Evolutionary conservation across 2,329 filamentous ascomycete species (phyloP).

Genomic region (Raffaelea ambrosiae): DNA sequence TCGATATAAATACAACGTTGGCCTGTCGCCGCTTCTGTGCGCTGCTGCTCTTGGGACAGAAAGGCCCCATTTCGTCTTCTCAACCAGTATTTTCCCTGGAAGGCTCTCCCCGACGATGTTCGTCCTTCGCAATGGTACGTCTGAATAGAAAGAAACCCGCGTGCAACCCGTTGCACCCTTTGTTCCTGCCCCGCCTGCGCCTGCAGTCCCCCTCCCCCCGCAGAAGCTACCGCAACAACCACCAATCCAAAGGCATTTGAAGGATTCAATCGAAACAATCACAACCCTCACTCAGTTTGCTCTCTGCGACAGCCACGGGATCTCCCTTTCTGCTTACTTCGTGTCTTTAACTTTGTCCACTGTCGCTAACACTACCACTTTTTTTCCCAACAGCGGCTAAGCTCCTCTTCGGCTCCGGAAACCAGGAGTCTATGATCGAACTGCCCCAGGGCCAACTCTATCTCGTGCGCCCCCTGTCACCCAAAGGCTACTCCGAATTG

Average conservation of each 20-base stretch:
- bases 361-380: not conserved
- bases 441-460: conserved; percentile 95
- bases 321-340: not conserved
- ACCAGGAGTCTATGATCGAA: conserved; percentile 89
- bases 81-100: not conserved
- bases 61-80: not conserved
- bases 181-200: not conserved
- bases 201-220: not conserved
- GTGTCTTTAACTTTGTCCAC: not conserved
- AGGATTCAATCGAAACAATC: no score
- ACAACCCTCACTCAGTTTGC: not conserved
- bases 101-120: conserved; percentile 24
- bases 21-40: not conserved
- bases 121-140: conserved; percentile 32
- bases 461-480: conserved; percentile 86
- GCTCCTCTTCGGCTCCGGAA: conserved; percentile 78
- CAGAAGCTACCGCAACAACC: not conserved
- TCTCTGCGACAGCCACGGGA: not conserved
- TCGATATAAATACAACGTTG: not conserved
- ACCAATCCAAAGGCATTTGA: no score
- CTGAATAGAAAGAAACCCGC: not conserved
- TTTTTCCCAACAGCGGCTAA: conserved; percentile 60
- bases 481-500: conserved; percentile 96
- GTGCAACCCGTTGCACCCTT: not conserved
- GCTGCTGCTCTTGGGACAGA: not conserved